phyloP scores from a whole-genome alignment of 352 stramenopile species.

The Phytophthora tentaculata region DNA sequence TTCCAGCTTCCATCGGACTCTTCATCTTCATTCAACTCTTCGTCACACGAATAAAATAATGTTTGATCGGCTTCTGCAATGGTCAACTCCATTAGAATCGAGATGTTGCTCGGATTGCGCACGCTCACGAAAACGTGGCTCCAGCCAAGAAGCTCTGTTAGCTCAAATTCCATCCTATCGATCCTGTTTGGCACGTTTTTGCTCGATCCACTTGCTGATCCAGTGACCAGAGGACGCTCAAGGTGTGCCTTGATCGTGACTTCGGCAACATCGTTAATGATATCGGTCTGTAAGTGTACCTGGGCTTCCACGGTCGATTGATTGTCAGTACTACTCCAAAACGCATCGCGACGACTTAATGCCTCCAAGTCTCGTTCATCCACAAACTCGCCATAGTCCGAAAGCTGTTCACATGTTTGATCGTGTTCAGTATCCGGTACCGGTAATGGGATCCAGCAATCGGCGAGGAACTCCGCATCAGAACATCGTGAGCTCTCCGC shows the following conservation, averaged over 20 bases:
- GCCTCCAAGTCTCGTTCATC: slow-evolving; percentile 38
- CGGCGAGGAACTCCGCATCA: slow-evolving; percentile 36
- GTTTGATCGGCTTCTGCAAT: slow-evolving; percentile 39
- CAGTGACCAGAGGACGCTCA: slow-evolving; percentile 41
- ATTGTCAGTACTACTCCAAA: slow-evolving; percentile 29
- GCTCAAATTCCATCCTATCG: slow-evolving; percentile 30
- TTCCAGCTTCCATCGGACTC: neutral
- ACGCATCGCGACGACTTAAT: slow-evolving; percentile 38
- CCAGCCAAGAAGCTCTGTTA: slow-evolving; percentile 49
- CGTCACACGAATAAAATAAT: slow-evolving; percentile 58
- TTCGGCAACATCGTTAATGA: slow-evolving; percentile 38
- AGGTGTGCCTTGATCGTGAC: slow-evolving; percentile 43
- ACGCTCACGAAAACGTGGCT: slow-evolving; percentile 40
- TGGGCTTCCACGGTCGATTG: slow-evolving; percentile 24
- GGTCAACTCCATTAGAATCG: slow-evolving; percentile 58
- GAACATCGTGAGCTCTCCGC: slow-evolving; percentile 35
- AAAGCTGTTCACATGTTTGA: slow-evolving; percentile 38
- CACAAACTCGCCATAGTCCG: slow-evolving; percentile 45
- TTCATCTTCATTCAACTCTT: slow-evolving; percentile 4
- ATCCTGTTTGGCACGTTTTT: slow-evolving; percentile 7
- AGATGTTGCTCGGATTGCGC: slow-evolving; percentile 55
- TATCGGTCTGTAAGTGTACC: slow-evolving; percentile 44
- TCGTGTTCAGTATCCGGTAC: slow-evolving; percentile 7
- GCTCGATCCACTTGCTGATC: neutral
- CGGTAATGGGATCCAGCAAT: slow-evolving; percentile 41